Percentiles rank a stretch among this genome's conserved stretches.
These are phyloP conservation scores for Ophiostoma ips DNA, from an alignment of 2,329 filamentous ascomycete species.

Conservation along the genomic window DNA sequence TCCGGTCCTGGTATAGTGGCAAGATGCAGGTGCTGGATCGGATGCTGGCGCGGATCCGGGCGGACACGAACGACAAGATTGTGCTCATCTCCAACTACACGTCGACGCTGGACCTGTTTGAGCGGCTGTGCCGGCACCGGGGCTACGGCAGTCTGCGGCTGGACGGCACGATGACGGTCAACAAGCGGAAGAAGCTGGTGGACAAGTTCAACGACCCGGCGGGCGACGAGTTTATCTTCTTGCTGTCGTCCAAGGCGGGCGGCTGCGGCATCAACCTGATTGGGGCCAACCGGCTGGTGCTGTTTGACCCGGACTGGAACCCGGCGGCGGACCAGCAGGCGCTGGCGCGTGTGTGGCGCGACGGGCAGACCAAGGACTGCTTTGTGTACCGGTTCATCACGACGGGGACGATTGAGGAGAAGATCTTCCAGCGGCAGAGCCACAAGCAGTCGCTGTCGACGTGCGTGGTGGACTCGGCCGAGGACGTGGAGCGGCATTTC, in stretches of 20 bases:
- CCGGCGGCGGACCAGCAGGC: conserved; percentile 96
- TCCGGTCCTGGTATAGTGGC: conserved; percentile 92
- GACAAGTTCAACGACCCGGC: conserved; percentile 95
- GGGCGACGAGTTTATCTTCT: conserved; percentile 79
- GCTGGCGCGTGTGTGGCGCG: conserved; percentile 92
- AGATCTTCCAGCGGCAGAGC: conserved; percentile 96
- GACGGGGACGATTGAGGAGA: conserved; percentile 95
- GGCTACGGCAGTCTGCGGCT: conserved; percentile 77
- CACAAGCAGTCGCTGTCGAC: conserved; percentile 96
- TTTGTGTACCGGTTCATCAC: conserved; percentile 99
- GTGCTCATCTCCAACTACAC: conserved; percentile 98
- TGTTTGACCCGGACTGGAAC: conserved; percentile 98
- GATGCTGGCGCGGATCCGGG: conserved; percentile 89
- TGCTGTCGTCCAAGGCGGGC: conserved; percentile 93
- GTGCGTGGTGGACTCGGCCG: conserved; percentile 88
- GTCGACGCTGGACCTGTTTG: conserved; percentile 87
- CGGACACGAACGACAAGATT: conserved; percentile 97
- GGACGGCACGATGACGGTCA: conserved; percentile 95
- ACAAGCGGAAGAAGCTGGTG: conserved; percentile 90
- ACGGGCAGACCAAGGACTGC: conserved; percentile 97
- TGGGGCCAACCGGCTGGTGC: conserved; percentile 81
- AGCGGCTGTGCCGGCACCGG: conserved; percentile 72
- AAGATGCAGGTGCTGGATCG: conserved; percentile 98
- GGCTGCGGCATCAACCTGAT: conserved; percentile 94
- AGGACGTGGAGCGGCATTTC: conserved; percentile 96